These are phyloP conservation scores for Urtica urens DNA, from an alignment of 306 rosid genomes.

Conservation along the genomic window DNA sequence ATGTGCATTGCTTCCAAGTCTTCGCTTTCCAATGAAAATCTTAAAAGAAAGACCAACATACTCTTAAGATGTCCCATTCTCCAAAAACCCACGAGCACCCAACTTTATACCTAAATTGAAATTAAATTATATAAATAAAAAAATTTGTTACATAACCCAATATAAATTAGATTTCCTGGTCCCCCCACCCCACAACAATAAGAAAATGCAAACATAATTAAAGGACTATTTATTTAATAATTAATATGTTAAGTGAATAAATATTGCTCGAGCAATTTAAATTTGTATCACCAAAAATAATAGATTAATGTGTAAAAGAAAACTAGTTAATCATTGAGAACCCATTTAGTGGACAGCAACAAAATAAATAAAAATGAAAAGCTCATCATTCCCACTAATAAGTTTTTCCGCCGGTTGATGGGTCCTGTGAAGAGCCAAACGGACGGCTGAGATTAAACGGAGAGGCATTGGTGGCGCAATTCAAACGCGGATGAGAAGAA, in stretches of 20 bases:
- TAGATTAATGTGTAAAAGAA: constrained; percentile 29
- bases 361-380: constrained; percentile 38
- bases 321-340: constrained; percentile 31
- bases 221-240: neutral
- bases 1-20: constrained; percentile 18
- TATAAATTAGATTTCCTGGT: constrained; percentile 47
- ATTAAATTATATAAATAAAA: too few relatives aligned
- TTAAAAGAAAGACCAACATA: constrained; percentile 96
- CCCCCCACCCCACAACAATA: constrained; percentile 44
- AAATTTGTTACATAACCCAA: constrained; percentile 33
- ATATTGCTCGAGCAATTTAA: neutral
- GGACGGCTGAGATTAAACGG: constrained; percentile 24
- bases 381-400: constrained; percentile 19
- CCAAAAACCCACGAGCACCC: constrained; percentile 98
- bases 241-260: neutral
- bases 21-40: constrained; percentile 71
- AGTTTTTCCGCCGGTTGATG: constrained; percentile 47
- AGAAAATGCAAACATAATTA: constrained; percentile 1
- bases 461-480: constrained; percentile 8
- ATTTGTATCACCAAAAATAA: constrained; percentile 11
- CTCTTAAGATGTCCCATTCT: constrained; percentile 80
- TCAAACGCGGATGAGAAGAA: constrained; percentile 18
- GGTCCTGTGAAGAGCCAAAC: constrained; percentile 25
- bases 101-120: constrained; percentile 34
- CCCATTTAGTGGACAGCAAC: constrained; percentile 43